phyloP scores from a whole-genome alignment of 345 rosid genomes.

The Salix purpurea region DNA sequence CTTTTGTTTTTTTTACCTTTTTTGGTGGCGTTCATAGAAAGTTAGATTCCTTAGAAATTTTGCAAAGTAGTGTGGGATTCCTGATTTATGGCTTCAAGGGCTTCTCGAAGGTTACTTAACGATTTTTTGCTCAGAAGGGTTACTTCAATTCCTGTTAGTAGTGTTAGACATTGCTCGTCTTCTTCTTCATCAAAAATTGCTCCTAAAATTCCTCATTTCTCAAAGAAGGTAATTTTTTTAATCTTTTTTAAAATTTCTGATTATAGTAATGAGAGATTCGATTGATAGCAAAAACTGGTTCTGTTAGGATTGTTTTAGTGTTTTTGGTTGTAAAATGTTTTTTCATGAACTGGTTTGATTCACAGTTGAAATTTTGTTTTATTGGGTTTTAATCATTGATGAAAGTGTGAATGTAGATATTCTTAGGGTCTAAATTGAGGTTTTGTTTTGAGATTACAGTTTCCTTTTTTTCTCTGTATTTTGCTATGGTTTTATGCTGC shows the following conservation, averaged over 20 bases:
- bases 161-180: constrained; percentile 46
- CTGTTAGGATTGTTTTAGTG: background rate
- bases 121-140: constrained; percentile 33
- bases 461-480: background rate
- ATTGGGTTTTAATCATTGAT: background rate
- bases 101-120: constrained; percentile 40
- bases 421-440: background rate
- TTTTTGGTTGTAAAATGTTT: too few species aligned
- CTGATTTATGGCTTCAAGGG: constrained; percentile 46
- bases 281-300: background rate
- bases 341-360: too few species aligned
- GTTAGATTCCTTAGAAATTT: background rate
- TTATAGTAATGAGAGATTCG: background rate
- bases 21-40: background rate
- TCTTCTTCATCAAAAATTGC: constrained; percentile 25
- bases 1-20: background rate
- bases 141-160: constrained; percentile 33
- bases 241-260: background rate
- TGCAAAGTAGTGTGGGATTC: background rate
- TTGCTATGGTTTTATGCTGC: background rate
- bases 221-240: constrained; percentile 49
- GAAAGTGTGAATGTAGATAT: background rate
- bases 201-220: constrained; percentile 73
- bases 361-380: background rate
- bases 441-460: background rate